A percentile compares a stretch with the other conserved stretches of the same genome.
Evolutionary conservation across 2,329 filamentous ascomycete species (phyloP).

Genomic region (Truncatella angustata): DNA sequence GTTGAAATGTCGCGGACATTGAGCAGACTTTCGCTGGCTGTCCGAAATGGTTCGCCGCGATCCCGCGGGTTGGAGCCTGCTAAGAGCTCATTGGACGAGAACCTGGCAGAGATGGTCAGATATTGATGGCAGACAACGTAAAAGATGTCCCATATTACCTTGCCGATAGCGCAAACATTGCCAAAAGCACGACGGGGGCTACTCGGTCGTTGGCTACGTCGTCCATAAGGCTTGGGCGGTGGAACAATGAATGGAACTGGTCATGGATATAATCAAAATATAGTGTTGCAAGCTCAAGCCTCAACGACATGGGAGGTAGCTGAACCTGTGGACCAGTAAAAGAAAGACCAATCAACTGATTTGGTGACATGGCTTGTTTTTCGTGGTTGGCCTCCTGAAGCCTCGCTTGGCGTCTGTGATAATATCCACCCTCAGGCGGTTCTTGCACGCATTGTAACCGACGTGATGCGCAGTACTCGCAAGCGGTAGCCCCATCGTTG

Average conservation of each 20-base stretch:
- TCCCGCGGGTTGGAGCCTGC: slow-evolving; percentile 19
- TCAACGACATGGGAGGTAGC: slow-evolving; percentile 9
- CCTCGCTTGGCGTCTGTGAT: slow-evolving; percentile 6
- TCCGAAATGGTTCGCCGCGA: slow-evolving; percentile 18
- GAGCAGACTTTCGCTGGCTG: slow-evolving; percentile 23
- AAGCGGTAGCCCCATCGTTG: background rate
- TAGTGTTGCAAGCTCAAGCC: slow-evolving; percentile 25
- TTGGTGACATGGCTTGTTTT: background rate
- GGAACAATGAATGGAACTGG: slow-evolving; percentile 32
- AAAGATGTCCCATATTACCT: slow-evolving; percentile 5
- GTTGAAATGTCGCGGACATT: slow-evolving; percentile 35
- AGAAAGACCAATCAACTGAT: background rate
- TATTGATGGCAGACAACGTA: background rate
- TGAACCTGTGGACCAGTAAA: slow-evolving; percentile 5
- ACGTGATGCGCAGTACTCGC: slow-evolving; percentile 12
- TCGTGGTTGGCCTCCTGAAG: background rate
- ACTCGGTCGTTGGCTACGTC: slow-evolving; percentile 21
- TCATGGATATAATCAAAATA: slow-evolving; percentile 33
- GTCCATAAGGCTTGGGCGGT: slow-evolving; percentile 24
- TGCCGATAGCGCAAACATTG: slow-evolving; percentile 24
- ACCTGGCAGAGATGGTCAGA: slow-evolving; percentile 12
- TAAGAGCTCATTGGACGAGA: slow-evolving; percentile 20
- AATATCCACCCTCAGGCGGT: slow-evolving; percentile 11
- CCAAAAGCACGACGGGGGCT: slow-evolving; percentile 20
- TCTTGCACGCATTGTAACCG: slow-evolving; percentile 9